Conservation (phyloP, 768 basidiomycete genomes). For the Vishniacozyma victoriae region DNA sequence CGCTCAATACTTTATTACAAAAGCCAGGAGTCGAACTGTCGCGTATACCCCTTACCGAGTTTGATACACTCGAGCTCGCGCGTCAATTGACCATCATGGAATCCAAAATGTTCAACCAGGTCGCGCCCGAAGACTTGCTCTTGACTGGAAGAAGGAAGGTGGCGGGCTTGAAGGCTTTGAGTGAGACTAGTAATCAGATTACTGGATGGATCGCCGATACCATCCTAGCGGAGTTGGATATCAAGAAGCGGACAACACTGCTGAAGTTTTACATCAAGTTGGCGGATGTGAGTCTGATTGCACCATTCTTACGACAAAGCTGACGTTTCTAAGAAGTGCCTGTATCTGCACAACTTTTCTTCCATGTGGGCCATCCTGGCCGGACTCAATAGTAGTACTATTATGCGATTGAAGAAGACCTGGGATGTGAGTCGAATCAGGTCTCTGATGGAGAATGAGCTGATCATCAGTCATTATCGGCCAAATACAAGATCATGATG, state of each 20-base stretch:
- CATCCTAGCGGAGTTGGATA: conserved; percentile 82
- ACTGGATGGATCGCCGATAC: conserved; percentile 85
- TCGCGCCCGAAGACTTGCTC: conserved; percentile 81
- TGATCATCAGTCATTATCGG: conserved; percentile 61
- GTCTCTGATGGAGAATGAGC: not conserved
- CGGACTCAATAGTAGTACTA: conserved; percentile 91
- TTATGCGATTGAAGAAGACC: conserved; percentile 82
- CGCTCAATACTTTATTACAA: conserved; percentile 61
- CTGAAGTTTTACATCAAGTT: conserved; percentile 87
- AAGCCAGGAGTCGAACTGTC: conserved; percentile 53
- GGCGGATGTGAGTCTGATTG: conserved; percentile 51
- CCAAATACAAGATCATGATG: conserved; percentile 74
- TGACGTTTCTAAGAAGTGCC: conserved; percentile 63
- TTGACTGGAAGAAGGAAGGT: conserved; percentile 58
- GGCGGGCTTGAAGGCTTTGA: conserved; percentile 67
- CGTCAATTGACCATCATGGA: conserved; percentile 94
- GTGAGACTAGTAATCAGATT: conserved; percentile 80
- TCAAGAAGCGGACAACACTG: conserved; percentile 67
- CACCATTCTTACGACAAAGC: not conserved
- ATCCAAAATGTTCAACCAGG: conserved; percentile 74
- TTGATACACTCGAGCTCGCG: conserved; percentile 85
- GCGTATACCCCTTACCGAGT: conserved; percentile 71
- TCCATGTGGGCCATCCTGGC: conserved; percentile 87
- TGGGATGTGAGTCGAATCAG: conserved; percentile 67
- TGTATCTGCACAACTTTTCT: conserved; percentile 77